Percentiles rank a stretch among this genome's conserved stretches.
Conservation (phyloP, 176 grass and related monocot genomes). For the Triticum urartu region DNA sequence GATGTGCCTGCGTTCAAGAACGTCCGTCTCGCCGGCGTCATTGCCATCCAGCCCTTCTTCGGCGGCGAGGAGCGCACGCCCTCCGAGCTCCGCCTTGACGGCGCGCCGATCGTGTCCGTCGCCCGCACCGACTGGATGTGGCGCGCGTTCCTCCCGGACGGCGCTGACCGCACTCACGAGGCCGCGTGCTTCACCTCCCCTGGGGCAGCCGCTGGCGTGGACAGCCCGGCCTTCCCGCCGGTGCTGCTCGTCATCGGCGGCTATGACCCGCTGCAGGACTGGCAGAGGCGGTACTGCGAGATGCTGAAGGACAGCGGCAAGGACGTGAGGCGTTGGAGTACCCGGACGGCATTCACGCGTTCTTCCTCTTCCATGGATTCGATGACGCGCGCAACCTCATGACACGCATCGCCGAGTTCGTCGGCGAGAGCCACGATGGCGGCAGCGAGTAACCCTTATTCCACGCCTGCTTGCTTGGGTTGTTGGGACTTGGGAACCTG, state of each 20-base stretch:
- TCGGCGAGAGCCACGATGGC: constrained; percentile 5
- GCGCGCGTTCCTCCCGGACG: constrained; percentile 68
- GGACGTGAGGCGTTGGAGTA: constrained; percentile 51
- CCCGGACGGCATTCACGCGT: constrained; percentile 56
- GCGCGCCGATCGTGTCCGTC: constrained; percentile 47
- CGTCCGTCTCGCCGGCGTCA: too few species aligned
- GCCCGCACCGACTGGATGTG: constrained; percentile 66
- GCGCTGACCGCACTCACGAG: constrained; percentile 50
- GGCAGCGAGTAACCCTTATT: not conserved
- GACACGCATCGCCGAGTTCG: constrained; percentile 42
- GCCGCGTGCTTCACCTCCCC: constrained; percentile 20
- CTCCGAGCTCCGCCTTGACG: constrained; percentile 46
- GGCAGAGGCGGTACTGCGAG: constrained; percentile 54
- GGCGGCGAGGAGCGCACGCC: constrained; percentile 9
- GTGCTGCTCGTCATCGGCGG: constrained; percentile 52
- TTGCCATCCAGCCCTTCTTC: too few species aligned
- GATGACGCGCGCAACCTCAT: constrained; percentile 29
- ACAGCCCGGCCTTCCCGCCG: constrained; percentile 39
- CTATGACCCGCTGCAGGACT: constrained; percentile 63
- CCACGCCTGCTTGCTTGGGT: not conserved
- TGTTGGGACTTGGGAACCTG: not conserved
- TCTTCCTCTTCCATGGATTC: constrained; percentile 59
- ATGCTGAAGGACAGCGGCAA: constrained; percentile 30
- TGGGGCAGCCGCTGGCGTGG: not conserved
- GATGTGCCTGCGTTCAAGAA: not conserved